Evolutionary conservation across 495 filamentous ascomycete genomes (phyloP).

Genomic region (Xylaria bambusicola): DNA sequence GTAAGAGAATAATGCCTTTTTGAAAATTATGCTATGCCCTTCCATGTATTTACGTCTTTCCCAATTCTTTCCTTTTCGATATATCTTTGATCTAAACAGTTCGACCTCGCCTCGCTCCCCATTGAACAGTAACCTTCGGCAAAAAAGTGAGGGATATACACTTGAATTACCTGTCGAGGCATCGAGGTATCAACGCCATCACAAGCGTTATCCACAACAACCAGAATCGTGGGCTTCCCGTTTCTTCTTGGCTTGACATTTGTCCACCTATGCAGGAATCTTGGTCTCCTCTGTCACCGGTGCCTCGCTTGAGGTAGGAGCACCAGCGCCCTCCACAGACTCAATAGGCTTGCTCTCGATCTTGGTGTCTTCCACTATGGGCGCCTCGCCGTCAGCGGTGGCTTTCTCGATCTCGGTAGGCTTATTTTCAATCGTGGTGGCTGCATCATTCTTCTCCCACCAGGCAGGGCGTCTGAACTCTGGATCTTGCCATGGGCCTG

Average conservation of each 20-base stretch:
- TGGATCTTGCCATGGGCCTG: conserved; percentile 86
- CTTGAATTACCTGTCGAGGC: not conserved
- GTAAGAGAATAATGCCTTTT: no score
- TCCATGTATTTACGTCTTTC: conserved; percentile 19
- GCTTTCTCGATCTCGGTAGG: conserved; percentile 26
- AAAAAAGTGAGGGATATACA: no score
- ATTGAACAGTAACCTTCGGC: no score
- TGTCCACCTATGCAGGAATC: conserved; percentile 32
- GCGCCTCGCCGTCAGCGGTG: no score
- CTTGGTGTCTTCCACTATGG: no score
- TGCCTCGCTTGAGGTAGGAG: conserved; percentile 2
- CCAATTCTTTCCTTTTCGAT: conserved; percentile 20
- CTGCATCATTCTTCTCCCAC: conserved; percentile 55
- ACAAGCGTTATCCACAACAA: not conserved
- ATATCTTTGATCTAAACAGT: conserved; percentile 5
- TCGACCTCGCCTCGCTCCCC: no score
- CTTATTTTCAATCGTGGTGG: conserved; percentile 25
- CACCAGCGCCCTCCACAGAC: no score
- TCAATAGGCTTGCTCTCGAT: no score
- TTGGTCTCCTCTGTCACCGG: conserved; percentile 30
- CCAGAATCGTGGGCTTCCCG: not conserved
- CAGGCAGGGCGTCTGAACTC: conserved; percentile 70
- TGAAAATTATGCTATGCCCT: conserved; percentile 5
- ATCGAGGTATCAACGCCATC: no score
- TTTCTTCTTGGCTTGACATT: conserved; percentile 16